Base-by-base conservation (phyloP, 208 protist genomes). In the Leishmania braziliensis region DNA sequence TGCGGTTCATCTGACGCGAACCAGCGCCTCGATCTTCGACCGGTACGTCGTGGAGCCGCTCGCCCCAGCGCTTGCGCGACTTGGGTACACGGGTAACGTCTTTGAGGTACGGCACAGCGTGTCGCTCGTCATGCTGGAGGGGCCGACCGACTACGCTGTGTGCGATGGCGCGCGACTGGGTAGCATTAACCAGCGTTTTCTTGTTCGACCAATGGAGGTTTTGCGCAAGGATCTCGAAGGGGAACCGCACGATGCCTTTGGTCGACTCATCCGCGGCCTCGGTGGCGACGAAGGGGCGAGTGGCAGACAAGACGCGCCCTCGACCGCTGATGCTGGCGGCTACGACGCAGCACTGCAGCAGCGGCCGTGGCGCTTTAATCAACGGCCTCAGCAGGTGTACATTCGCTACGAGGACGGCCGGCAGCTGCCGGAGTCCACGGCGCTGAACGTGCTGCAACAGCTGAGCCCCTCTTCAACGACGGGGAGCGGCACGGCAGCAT, bases 21-120 rank as follows among this genome's bases (percentile, higher is more conserved):
- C 83, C 68, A 92, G 82, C 76, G 89, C 91, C 26, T 90, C 84
- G 54, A 89, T 95, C 16, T 95, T 96, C 80, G 92, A 96, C 76
- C 85, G 89, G 29, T 95, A 93, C 77, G 82, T 91, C 9, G 86
- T 94, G 23, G 91, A 93, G 79, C 84, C 89, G 33, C 89, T 96
- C 65, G 84, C 92, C 36, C 77, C 86, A 3, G 62, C 87, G 39
- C 71, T 96, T 72, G 77, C 72, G 60, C 87, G 86, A 29, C 86
- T 91, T 4, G 92, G 92, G 53, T 96, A 96, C 85, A 80, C 86
- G 63, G 88, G 88, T 18, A 71, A 78, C 56, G 86, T 88, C 1
- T 83, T 84, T 18, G 91, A 90, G 56, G 84, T 96, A 23, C 84
- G 89, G 9, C 83, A 92, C 83, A 93, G 86, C 88, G 75, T 76